These are phyloP conservation scores for Fonsecaea pedrosoi DNA, from an alignment of 2,329 filamentous ascomycete species.

Conservation along the genomic window DNA sequence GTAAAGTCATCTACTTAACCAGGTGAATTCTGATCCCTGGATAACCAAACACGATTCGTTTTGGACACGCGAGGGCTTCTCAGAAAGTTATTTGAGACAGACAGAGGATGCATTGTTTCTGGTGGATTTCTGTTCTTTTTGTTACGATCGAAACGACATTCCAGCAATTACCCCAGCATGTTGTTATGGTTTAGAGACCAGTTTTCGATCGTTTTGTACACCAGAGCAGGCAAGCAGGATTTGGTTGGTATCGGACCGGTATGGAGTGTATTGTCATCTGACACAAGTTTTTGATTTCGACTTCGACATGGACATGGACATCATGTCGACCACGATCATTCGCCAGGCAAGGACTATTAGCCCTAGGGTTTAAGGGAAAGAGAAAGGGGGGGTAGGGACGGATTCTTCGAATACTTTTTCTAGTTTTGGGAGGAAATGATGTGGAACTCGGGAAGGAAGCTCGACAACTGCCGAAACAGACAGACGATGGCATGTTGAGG, in stretches of 20 bases:
- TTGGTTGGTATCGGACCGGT: conserved; percentile 9
- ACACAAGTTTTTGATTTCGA: conserved; percentile 16
- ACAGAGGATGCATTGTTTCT: conserved; percentile 7
- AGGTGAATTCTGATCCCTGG: conserved; percentile 25
- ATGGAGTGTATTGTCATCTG: conserved; percentile 25
- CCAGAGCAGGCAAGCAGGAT: background rate
- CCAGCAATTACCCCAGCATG: conserved; percentile 9
- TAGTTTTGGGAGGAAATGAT: background rate
- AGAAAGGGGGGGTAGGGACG: too few species aligned
- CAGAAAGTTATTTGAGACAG: conserved; percentile 1
- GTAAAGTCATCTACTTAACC: conserved; percentile 44
- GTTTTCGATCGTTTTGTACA: conserved; percentile 5
- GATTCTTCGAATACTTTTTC: background rate
- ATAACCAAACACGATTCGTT: conserved; percentile 20
- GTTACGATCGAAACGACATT: conserved; percentile 11
- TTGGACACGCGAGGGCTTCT: conserved; percentile 1
- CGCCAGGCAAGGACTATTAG: background rate
- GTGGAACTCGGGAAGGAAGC: background rate
- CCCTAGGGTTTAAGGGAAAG: background rate
- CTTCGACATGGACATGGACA: conserved; percentile 4
- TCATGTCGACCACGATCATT: conserved; percentile 11
- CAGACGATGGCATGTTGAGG: background rate
- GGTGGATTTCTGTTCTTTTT: conserved; percentile 5
- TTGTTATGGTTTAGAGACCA: conserved; percentile 13
- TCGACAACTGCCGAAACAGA: background rate